These are phyloP conservation scores for Penicillium psychrofluorescens DNA, from an alignment of 495 filamentous ascomycete genomes.

Conservation along the genomic window DNA sequence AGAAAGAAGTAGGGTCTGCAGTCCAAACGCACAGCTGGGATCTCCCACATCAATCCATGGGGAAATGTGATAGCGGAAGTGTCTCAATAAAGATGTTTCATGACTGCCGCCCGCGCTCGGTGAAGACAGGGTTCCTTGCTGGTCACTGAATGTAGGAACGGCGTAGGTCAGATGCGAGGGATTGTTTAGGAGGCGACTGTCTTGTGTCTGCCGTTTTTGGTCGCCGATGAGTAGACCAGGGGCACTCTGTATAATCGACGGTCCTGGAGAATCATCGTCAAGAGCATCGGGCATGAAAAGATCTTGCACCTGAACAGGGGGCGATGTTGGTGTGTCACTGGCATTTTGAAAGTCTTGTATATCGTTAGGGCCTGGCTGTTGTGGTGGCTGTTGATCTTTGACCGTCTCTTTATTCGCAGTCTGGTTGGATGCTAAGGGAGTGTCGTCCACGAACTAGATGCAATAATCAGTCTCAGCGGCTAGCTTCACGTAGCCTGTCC, in stretches of 20 bases:
- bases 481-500: background rate
- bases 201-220: background rate
- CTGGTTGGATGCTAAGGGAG: conserved; percentile 4
- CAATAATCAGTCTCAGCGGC: background rate
- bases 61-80: conserved; percentile 18
- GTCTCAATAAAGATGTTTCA: conserved; percentile 17
- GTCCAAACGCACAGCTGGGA: conserved; percentile 13
- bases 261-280: background rate
- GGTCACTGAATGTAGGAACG: background rate
- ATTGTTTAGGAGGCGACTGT: background rate
- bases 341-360: background rate
- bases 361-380: background rate
- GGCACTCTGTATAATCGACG: background rate
- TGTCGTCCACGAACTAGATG: conserved; percentile 19
- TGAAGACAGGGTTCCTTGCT: background rate
- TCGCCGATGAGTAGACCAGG: background rate
- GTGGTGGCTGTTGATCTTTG: background rate
- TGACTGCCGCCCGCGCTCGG: conserved; percentile 3
- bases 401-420: background rate
- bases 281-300: conserved; percentile 2
- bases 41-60: conserved; percentile 22
- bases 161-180: background rate
- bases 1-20: conserved; percentile 15
- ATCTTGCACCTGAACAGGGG: conserved; percentile 3
- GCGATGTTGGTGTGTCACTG: background rate